phyloP scores from a whole-genome alignment of 805 yeast genomes.

The Sungouiella thailandica region DNA sequence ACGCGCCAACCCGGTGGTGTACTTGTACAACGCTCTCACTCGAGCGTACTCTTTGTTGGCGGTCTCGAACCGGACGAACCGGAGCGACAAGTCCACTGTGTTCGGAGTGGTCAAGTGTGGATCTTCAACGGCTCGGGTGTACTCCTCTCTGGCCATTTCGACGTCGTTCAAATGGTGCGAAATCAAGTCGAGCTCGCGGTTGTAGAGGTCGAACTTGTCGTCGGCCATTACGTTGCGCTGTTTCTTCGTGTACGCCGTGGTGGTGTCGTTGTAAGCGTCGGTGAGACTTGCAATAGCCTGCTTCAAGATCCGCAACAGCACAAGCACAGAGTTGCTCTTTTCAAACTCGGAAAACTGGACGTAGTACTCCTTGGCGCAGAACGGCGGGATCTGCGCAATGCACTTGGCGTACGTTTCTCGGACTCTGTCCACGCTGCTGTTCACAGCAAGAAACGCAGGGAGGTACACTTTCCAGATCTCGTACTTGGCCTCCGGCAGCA shows the following conservation, averaged over 20 bases:
- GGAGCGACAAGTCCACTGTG: constrained; percentile 40
- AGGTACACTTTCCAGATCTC: constrained; percentile 74
- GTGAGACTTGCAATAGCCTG: constrained; percentile 12
- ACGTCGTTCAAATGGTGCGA: constrained; percentile 12
- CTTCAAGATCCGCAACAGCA: constrained; percentile 20
- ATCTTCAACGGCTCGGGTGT: constrained; percentile 39
- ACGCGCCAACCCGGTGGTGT: constrained; percentile 18
- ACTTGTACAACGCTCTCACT: constrained; percentile 58
- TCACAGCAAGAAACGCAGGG: constrained; percentile 37
- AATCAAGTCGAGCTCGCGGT: constrained; percentile 6
- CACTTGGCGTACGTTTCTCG: constrained; percentile 75
- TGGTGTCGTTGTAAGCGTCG: neutral
- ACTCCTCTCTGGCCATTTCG: constrained; percentile 28
- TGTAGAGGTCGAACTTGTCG: constrained; percentile 22
- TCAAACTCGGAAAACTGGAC: constrained; percentile 61
- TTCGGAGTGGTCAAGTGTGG: constrained; percentile 39
- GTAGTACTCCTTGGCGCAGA: constrained; percentile 45
- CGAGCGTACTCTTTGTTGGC: constrained; percentile 48
- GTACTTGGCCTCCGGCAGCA: constrained; percentile 47
- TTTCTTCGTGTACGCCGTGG: constrained; percentile 6
- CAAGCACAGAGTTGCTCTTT: constrained; percentile 44
- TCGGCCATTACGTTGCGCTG: constrained; percentile 12
- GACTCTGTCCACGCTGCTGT: constrained; percentile 24
- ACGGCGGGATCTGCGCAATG: constrained; percentile 42
- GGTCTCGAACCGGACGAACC: constrained; percentile 57